Conservation (phyloP, 495 filamentous ascomycete species). For the Parachaetomium inaequale region DNA sequence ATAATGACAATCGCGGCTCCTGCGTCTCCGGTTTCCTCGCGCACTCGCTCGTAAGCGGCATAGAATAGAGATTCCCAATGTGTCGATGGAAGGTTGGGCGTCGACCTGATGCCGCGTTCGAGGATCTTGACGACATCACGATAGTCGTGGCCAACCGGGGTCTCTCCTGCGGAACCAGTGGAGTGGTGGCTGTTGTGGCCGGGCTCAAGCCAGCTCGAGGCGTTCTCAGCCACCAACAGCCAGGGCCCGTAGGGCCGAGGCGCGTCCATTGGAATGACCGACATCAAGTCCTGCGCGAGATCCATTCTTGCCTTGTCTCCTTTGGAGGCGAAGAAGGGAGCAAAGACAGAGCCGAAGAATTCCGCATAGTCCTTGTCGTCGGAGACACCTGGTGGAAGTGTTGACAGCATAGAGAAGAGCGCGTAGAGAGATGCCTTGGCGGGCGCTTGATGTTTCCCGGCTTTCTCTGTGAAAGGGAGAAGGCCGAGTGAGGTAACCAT, state of each 20-base stretch:
- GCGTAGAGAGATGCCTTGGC: constrained; percentile 45
- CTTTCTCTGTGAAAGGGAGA: constrained; percentile 75
- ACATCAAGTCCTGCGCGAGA: constrained; percentile 41
- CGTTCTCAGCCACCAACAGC: constrained; percentile 38
- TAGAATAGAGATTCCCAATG: constrained; percentile 62
- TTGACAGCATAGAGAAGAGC: constrained; percentile 49
- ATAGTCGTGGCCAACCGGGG: constrained; percentile 55
- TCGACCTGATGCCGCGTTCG: constrained; percentile 55
- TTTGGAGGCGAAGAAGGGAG: constrained; percentile 45
- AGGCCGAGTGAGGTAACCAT: constrained; percentile 64
- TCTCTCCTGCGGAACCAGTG: constrained; percentile 32
- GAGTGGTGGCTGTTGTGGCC: constrained; percentile 35
- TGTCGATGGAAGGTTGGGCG: constrained; percentile 40
- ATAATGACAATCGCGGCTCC: constrained; percentile 58
- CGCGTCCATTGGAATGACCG: constrained; percentile 36
- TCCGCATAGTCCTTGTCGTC: constrained; percentile 43
- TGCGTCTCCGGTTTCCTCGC: constrained; percentile 62
- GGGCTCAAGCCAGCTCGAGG: constrained; percentile 30
- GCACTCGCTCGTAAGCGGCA: constrained; percentile 54
- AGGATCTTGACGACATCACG: constrained; percentile 67
- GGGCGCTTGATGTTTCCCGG: constrained; percentile 38
- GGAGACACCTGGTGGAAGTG: constrained; percentile 38
- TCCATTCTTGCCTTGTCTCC: constrained; percentile 40
- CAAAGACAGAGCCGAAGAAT: constrained; percentile 42
- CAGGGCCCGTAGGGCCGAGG: constrained; percentile 41